Evolutionary conservation across 108 stramenopile genomes (phyloP).

Genomic region (Conticribra weissflogii): DNA sequence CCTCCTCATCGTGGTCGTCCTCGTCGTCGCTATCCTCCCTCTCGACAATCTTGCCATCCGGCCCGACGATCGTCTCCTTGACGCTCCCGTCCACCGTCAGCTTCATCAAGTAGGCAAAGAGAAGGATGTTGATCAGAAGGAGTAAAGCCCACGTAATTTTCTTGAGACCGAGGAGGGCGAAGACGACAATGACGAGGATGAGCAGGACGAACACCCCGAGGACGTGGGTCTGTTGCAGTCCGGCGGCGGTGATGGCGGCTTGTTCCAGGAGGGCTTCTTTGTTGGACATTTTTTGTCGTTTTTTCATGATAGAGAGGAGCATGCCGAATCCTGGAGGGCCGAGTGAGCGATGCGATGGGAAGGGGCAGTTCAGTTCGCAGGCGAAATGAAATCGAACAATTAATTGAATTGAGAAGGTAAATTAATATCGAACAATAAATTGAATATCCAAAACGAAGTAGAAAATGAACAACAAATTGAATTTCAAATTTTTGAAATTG

Average conservation of each 20-base stretch:
- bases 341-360: constrained; percentile 2
- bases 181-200: constrained; percentile 70
- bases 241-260: constrained; percentile 83
- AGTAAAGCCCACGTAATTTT: constrained; percentile 83
- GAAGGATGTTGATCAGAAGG: constrained; percentile 68
- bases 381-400: too few species aligned
- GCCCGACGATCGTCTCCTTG: constrained; percentile 80
- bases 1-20: constrained; percentile 44
- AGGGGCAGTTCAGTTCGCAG: too few species aligned
- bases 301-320: constrained; percentile 68
- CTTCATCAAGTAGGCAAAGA: constrained; percentile 90
- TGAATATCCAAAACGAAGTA: background rate
- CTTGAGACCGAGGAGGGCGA: constrained; percentile 76
- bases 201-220: constrained; percentile 73
- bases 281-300: constrained; percentile 82
- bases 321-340: constrained; percentile 53
- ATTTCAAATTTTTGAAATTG: too few species aligned
- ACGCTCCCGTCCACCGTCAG: constrained; percentile 72
- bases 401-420: constrained; percentile 1
- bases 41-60: constrained; percentile 67
- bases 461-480: too few species aligned
- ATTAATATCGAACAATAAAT: background rate
- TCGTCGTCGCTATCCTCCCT: constrained; percentile 31
- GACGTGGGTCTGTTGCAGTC: constrained; percentile 79
- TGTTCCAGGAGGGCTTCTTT: constrained; percentile 88